Base-by-base conservation (phyloP, 495 filamentous ascomycete species). In the Penicillium salamii region DNA sequence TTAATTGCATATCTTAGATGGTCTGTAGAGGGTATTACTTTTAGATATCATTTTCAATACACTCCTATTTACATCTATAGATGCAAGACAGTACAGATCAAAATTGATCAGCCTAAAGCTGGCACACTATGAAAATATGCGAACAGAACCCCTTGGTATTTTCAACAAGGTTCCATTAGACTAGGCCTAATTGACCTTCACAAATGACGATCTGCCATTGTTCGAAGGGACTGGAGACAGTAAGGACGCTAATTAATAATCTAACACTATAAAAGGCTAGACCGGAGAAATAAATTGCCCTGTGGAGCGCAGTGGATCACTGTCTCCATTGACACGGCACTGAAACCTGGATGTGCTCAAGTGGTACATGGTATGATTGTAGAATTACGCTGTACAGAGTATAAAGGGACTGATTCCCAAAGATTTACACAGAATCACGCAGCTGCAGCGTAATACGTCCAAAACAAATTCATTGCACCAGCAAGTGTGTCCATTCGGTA, bases 371-470 rank as follows among this genome's bases (percentile, higher is more conserved):
- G 13, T 31, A 31, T 18, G 29, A 29, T 20, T 37, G 24, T n/a
- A 33, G 23, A 26, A 24, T 18, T 43, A 3, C 21, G 17, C 31
- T 9, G 11, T 7, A 26, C 44, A 45, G 18, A 9, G 29, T 38
- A 42, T 41, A 18, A 51, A 53, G 59, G 52, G 57, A 56, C 50
- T 57, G 52, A 45, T 53, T 59, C 53, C 44, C 46, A 23, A 51
- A 53, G 21, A n/a, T 59, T 50, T 58, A 54, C 54, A 63, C 48
- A 57, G 53, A 45, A 40, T 38, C 52, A 52, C 38, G 35, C 46
- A 61, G 50, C 52, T 50, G 51, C 48, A 57, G 41, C 49, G 55
- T 38, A 17, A 48, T 34, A 65, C 61, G 61, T 55, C 61, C 51
- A 55, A n/a, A 46, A 42, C 54, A 49, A 56, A 34, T 48, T 55